Base-by-base conservation (phyloP, 345 rosid species). In the Arabidopsis arenosa region DNA sequence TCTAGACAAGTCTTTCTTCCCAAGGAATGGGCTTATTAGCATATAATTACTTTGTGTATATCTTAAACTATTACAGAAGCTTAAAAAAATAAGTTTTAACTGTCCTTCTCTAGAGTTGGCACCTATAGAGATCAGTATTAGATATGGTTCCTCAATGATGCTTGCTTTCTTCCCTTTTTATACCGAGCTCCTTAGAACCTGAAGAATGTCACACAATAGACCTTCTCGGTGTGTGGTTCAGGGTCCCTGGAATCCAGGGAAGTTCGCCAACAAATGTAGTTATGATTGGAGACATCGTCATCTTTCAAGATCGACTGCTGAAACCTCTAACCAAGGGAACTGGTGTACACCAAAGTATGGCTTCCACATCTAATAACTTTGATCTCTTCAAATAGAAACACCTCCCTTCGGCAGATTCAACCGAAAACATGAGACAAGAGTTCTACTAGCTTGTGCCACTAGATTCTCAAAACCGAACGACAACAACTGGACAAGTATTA, bases 141-240 rank as follows among this genome's bases (percentile, higher is more conserved):
- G 7, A 32, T 56, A 9, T 30, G 58, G 12, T 35, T 90, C 98
- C 84, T 96, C 98, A 66, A 81, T 80, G 44, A 88, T 96, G 80
- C 87, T 89, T 36, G 85, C 80, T 77, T 85, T 93, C 88, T 77
- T 89, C 72, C 90, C 92, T 8, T 68, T 88, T 96, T 36, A 88
- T 82, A 82, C 89, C 62, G 11, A 85, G 80, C 23, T 85, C 93
- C 51, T 92, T 84, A 2, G 80, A 79, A 78, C 80, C 79, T 85
- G 88, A 91, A 89, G 91, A 15, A 89, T 80, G 63, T 87, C 84
- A 4, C 88, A 86, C 83, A 93, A 66, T 75, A 96, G 49, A 48
- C 96, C 96, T 68, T 88, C 96, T 47, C 77, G 80, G 15, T 87
- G 32, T 57, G 35, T 61, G 11, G 12, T 61, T 39, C 47, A 60